Evolutionary conservation across 2,329 filamentous ascomycete genomes (phyloP).

Genomic region (Chaetomium olivaceum): DNA sequence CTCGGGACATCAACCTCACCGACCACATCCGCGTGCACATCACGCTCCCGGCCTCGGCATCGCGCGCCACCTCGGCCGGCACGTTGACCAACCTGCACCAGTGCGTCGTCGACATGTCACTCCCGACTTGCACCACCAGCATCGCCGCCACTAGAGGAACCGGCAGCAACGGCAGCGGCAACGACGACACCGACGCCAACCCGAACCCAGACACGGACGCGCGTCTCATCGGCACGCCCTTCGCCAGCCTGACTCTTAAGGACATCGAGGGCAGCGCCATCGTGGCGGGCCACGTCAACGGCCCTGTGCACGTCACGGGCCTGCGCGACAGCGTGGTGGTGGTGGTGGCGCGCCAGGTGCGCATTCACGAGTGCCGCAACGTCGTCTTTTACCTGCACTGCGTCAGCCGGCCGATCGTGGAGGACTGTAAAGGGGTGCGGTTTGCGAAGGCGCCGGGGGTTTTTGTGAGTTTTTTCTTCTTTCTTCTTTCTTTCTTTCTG

Average conservation of each 20-base stretch:
- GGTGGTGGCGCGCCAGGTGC: slow-evolving; percentile 79
- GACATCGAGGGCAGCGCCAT: slow-evolving; percentile 70
- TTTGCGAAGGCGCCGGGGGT: slow-evolving; percentile 73
- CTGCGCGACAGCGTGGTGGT: slow-evolving; percentile 74
- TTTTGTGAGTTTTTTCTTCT: slow-evolving; percentile 58
- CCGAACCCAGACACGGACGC: not conserved
- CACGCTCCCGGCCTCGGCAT: slow-evolving; percentile 70
- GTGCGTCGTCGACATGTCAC: slow-evolving; percentile 80
- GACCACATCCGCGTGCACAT: slow-evolving; percentile 71
- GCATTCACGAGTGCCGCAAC: slow-evolving; percentile 83
- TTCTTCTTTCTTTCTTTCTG: not conserved
- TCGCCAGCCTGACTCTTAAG: slow-evolving; percentile 68
- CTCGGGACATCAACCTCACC: slow-evolving; percentile 63
- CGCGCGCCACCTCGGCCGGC: slow-evolving; percentile 70
- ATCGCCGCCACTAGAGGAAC: slow-evolving; percentile 39
- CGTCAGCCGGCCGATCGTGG: slow-evolving; percentile 85
- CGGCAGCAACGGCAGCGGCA: slow-evolving; percentile 4
- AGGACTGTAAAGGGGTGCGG: slow-evolving; percentile 75
- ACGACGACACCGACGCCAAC: too few species aligned
- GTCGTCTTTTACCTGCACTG: slow-evolving; percentile 84
- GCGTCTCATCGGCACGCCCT: slow-evolving; percentile 52
- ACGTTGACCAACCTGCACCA: slow-evolving; percentile 67
- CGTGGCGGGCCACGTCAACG: slow-evolving; percentile 74
- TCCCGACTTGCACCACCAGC: slow-evolving; percentile 49
- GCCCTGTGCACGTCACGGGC: slow-evolving; percentile 79